These are phyloP conservation scores for Aphanomyces stellatus DNA, from an alignment of 352 stramenopile species.

Conservation along the genomic window DNA sequence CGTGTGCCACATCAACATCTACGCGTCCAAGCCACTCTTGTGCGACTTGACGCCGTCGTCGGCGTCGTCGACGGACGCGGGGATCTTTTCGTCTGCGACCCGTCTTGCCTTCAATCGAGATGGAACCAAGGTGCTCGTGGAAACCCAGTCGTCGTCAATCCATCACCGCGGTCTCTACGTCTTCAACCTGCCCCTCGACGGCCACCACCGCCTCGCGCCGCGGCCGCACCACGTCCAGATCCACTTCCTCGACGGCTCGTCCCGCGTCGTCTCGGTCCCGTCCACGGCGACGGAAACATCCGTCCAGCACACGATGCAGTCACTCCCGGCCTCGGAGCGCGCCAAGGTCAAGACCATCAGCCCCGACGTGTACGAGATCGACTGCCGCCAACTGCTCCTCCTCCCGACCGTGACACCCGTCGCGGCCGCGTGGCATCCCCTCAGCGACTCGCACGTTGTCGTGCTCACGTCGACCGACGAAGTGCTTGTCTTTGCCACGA, in stretches of 20 bases:
- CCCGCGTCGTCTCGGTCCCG: not conserved
- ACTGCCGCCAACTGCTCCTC: not conserved
- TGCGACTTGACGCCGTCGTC: constrained; percentile 6
- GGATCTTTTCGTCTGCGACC: not conserved
- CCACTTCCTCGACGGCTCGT: constrained; percentile 3
- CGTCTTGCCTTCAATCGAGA: constrained; percentile 1
- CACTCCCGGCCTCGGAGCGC: constrained; percentile 2
- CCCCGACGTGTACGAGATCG: constrained; percentile 16
- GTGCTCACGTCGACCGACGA: constrained; percentile 69
- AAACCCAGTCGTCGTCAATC: not conserved
- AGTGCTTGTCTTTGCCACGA: constrained; percentile 56
- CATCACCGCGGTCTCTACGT: not conserved
- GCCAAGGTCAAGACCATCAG: constrained; percentile 15
- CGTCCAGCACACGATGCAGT: not conserved
- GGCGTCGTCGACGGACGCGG: not conserved
- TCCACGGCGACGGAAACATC: not conserved
- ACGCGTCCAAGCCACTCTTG: not conserved
- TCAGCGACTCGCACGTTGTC: constrained; percentile 62
- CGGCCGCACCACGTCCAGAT: constrained; percentile 3
- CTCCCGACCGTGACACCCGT: not conserved
- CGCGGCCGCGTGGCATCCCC: constrained; percentile 57
- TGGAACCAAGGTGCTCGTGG: constrained; percentile 10
- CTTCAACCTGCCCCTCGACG: constrained; percentile 9
- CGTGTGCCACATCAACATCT: constrained; percentile 15
- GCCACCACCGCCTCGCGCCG: not conserved